phyloP scores from a whole-genome alignment of 2,329 filamentous ascomycete genomes.

The Pseudogymnoascus sp. region DNA sequence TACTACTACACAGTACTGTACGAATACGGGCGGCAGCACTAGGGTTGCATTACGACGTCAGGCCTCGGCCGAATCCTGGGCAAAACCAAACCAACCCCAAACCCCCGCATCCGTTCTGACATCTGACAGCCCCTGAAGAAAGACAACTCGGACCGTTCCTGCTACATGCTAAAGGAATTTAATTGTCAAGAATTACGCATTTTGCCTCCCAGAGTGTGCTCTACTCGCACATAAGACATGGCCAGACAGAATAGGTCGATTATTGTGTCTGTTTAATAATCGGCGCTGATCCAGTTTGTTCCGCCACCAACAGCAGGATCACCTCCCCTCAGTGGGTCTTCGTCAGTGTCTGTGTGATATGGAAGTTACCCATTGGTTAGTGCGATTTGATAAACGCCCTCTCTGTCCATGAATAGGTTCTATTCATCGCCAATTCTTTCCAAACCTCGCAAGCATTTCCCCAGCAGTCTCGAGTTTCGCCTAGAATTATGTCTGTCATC shows the following conservation, averaged over 20 bases:
- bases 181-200: not conserved
- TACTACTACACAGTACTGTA: not conserved
- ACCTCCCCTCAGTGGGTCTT: not conserved
- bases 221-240: not conserved
- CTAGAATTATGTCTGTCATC: not conserved
- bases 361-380: not conserved
- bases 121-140: not conserved
- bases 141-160: not conserved
- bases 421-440: not conserved
- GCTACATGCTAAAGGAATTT: not conserved
- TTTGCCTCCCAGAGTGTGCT: not conserved
- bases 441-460: not conserved
- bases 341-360: not conserved
- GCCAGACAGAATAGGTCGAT: not conserved
- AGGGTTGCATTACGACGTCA: not conserved
- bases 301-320: not conserved
- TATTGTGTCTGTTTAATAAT: not conserved
- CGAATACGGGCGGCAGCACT: not conserved
- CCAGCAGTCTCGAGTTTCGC: not conserved
- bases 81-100: not conserved
- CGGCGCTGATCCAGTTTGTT: not conserved
- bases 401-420: not conserved
- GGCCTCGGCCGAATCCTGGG: not conserved
- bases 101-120: not conserved
- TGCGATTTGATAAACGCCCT: not conserved